A percentile compares a stretch with the other conserved stretches of the same genome.
phyloP scores from a whole-genome alignment of 208 protist genomes.

The Trypanosoma mega region DNA sequence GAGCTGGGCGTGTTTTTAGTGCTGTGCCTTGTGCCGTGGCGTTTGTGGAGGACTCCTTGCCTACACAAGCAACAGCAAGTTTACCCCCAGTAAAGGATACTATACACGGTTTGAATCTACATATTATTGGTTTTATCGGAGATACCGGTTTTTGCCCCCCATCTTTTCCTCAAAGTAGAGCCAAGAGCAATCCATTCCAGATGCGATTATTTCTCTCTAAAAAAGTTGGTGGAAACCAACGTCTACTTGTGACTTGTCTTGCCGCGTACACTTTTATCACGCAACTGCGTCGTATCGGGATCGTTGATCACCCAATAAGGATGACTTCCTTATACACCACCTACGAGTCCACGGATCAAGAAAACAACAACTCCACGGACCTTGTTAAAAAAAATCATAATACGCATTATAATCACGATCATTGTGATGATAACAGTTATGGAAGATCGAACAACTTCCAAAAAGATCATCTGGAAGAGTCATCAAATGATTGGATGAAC shows the following conservation, averaged over 20 bases:
- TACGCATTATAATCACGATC: no score
- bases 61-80: background rate
- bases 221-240: conserved; percentile 58
- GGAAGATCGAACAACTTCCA: background rate
- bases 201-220: conserved; percentile 54
- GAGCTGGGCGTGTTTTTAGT: conserved; percentile 45
- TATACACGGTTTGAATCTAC: conserved; percentile 40
- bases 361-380: background rate
- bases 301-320: conserved; percentile 1
- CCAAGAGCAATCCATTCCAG: conserved; percentile 4
- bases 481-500: background rate
- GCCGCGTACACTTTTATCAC: conserved; percentile 52
- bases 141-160: conserved; percentile 47
- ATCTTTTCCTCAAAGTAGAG: conserved; percentile 34
- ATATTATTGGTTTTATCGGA: conserved; percentile 65
- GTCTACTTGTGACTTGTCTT: conserved; percentile 40
- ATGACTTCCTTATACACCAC: conserved; percentile 3
- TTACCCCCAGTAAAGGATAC: conserved; percentile 7
- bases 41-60: conserved; percentile 42
- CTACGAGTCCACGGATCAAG: conserved; percentile 2
- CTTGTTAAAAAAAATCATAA: background rate
- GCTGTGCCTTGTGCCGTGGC: conserved; percentile 64
- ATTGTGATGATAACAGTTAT: no score
- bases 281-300: conserved; percentile 48
- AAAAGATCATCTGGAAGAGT: background rate